Evolutionary conservation across 306 rosid genomes (phyloP), one percentile per base, ranked within the genome.

Genomic region (Morella rubra): DNA sequence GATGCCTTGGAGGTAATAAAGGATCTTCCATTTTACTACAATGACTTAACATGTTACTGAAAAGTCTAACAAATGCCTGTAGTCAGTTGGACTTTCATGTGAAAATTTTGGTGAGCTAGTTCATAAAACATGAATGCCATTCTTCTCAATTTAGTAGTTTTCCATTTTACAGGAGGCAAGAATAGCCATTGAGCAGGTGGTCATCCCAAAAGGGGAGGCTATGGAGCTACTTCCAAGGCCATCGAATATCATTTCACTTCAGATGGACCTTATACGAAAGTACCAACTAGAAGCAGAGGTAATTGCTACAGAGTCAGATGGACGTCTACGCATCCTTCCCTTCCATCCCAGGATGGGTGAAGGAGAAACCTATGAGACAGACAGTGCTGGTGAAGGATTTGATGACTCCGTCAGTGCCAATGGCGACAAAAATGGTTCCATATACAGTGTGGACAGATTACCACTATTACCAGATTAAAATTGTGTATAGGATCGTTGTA

Each of bases 1-100:
- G 97, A 95, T 85, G 97, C 99, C 45, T 80, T 92, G 77, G 97
- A 95, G 97, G 97, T 92, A 89, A 86, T 58, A 50, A 70, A 58
- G 44, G 69, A 79, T 62, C 74, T 76, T 76, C 9, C 16, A 44
- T 45, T 15, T n/a, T 8, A 76, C 14, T 16, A n/a, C 7, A 8
- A 14, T 37, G 20, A 47, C 24, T 40, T 37, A 37, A 37, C 13
- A 6, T 64, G 47, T 65, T 14, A 1, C 14, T 5, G 20, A n/a
- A 3, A 27, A 60, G 5, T 42, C 37, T 66, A 52, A 45, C 60
- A 50, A 3, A 68, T 65, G 46, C 19, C 15, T 13, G 12, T 53
- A 40, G 69, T 24, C 45, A 13, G 18, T n/a, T 14, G 10, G 20
- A 32, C 14, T 47, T 71, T 67, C 24, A 7, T 22, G 40, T 53